Evolutionary conservation across 805 yeast species (phyloP).

Genomic region (Spathaspora arborariae): DNA sequence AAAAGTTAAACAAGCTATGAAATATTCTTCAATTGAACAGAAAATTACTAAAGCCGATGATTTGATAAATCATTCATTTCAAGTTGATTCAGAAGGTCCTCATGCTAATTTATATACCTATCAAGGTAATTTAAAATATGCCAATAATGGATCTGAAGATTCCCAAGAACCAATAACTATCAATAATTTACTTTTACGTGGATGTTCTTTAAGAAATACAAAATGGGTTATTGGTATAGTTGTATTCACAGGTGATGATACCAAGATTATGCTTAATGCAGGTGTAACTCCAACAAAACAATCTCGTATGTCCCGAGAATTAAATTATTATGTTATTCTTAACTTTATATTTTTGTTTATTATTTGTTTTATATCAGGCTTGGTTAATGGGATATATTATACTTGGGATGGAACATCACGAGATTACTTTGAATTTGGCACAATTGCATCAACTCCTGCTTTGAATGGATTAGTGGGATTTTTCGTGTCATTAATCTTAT

Average conservation of each 20-base stretch:
- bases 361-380: constrained; percentile 65
- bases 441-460: constrained; percentile 62
- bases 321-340: constrained; percentile 64
- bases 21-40: constrained; percentile 50
- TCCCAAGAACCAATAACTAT: constrained; percentile 62
- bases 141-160: constrained; percentile 8
- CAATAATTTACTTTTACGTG: constrained; percentile 68
- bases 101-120: constrained; percentile 74
- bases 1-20: constrained; percentile 71
- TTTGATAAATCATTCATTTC: constrained; percentile 43
- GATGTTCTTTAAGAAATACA: constrained; percentile 75
- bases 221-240: constrained; percentile 82
- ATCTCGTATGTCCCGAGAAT: constrained; percentile 68
- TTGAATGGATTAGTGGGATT: constrained; percentile 68
- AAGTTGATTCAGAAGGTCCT: constrained; percentile 83
- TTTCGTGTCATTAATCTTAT: constrained; percentile 72
- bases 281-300: constrained; percentile 77
- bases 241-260: constrained; percentile 71
- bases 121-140: constrained; percentile 57
- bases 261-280: constrained; percentile 78
- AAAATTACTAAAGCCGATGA: constrained; percentile 38
- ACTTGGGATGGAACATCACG: constrained; percentile 46
- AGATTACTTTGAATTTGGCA: constrained; percentile 64
- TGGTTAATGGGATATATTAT: constrained; percentile 69
- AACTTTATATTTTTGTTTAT: constrained; percentile 63